These are phyloP conservation scores for Castanopsis chinensis DNA, from an alignment of 306 rosid genomes.

Conservation along the genomic window DNA sequence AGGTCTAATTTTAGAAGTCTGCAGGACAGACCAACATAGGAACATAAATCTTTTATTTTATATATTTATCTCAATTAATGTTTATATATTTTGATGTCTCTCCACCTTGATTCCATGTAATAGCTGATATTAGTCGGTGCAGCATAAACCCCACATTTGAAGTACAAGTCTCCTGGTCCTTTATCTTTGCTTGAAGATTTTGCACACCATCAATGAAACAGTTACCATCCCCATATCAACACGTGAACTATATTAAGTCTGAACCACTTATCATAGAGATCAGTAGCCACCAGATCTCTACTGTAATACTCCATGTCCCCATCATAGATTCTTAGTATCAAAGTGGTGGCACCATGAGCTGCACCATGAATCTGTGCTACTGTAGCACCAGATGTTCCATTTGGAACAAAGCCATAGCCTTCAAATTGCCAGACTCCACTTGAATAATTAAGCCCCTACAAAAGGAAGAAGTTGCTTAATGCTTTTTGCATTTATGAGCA, in stretches of 20 bases:
- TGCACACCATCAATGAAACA: constrained; percentile 17
- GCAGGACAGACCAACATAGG: no score
- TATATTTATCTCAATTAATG: background rate
- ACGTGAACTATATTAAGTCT: constrained; percentile 37
- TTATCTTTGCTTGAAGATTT: background rate
- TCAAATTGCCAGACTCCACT: constrained; percentile 57
- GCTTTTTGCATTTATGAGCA: background rate
- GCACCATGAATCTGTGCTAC: constrained; percentile 48
- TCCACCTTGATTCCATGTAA: constrained; percentile 32
- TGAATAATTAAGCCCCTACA: constrained; percentile 40
- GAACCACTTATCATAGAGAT: constrained; percentile 48
- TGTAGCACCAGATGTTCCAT: constrained; percentile 47
- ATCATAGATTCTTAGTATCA: constrained; percentile 34
- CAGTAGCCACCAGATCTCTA: constrained; percentile 19
- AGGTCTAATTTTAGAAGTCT: no score
- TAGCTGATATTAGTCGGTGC: constrained; percentile 12
- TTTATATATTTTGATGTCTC: constrained; percentile 1
- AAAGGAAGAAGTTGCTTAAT: background rate
- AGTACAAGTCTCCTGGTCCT: constrained; percentile 17
- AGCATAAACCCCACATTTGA: constrained; percentile 31
- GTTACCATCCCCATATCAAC: constrained; percentile 30
- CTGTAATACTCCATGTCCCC: constrained; percentile 42
- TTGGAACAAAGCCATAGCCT: constrained; percentile 46
- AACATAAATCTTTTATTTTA: background rate
- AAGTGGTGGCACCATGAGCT: constrained; percentile 25